These are phyloP conservation scores for Xylaria sp. DNA, from an alignment of 2,329 filamentous ascomycete genomes.

Conservation along the genomic window DNA sequence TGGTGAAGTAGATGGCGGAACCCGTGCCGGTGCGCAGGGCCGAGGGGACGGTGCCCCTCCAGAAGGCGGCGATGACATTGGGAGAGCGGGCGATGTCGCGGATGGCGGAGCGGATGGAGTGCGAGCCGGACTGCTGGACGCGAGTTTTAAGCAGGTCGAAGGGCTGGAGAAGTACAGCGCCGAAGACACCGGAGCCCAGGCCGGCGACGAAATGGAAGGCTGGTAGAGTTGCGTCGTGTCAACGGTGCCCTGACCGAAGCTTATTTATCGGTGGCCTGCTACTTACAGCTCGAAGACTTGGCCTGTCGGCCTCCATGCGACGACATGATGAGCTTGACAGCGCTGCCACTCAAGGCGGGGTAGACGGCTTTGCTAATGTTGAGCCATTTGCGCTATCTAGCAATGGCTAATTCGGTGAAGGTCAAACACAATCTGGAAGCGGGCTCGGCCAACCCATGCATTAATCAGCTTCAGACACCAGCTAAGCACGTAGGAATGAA, in stretches of 20 bases:
- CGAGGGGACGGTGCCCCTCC: constrained; percentile 91
- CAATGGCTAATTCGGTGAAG: neutral
- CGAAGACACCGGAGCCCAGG: constrained; percentile 83
- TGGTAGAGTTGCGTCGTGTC: constrained; percentile 41
- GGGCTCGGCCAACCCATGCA: neutral
- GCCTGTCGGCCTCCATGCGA: constrained; percentile 23
- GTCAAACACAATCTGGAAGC: neutral
- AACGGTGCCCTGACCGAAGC: neutral
- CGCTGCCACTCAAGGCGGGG: constrained; percentile 18
- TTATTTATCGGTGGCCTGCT: neutral
- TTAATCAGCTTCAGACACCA: neutral
- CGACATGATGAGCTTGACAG: constrained; percentile 31
- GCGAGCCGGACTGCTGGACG: constrained; percentile 82
- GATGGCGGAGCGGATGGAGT: constrained; percentile 71
- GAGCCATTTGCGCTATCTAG: constrained; percentile 19
- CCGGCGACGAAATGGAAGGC: constrained; percentile 89
- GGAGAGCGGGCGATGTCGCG: constrained; percentile 72
- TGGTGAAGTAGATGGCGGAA: constrained; percentile 91
- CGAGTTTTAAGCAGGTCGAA: constrained; percentile 96
- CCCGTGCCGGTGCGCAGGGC: constrained; percentile 93
- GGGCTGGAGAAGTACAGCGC: constrained; percentile 89
- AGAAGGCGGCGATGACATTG: constrained; percentile 71
- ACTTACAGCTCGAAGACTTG: constrained; percentile 39
- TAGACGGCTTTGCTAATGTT: constrained; percentile 10
- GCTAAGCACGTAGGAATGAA: neutral